phyloP scores from a whole-genome alignment of 192 early-diverging fungal genomes.

The Pilobolus umbonatus region DNA sequence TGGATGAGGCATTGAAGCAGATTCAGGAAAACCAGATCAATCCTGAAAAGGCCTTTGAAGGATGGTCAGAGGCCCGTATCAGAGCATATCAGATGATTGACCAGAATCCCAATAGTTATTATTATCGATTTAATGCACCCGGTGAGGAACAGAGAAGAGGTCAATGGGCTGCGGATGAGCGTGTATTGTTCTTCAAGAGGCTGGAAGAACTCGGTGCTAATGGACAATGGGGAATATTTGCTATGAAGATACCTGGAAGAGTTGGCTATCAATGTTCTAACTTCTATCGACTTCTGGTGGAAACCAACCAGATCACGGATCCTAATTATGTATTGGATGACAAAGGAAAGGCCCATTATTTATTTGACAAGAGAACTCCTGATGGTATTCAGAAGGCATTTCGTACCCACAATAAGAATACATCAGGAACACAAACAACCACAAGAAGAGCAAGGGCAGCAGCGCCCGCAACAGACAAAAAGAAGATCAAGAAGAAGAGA shows the following conservation, averaged over 20 bases:
- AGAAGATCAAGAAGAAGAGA: slow-evolving; percentile 46
- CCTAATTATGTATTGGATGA: slow-evolving; percentile 90
- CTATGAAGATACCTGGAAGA: slow-evolving; percentile 90
- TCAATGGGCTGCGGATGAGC: slow-evolving; percentile 85
- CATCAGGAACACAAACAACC: slow-evolving; percentile 16
- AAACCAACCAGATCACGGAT: slow-evolving; percentile 83
- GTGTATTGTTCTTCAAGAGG: slow-evolving; percentile 77
- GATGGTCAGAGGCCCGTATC: slow-evolving; percentile 92
- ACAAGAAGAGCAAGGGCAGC: neutral
- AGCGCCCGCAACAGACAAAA: slow-evolving; percentile 38
- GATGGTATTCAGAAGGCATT: slow-evolving; percentile 79
- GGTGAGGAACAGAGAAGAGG: slow-evolving; percentile 93
- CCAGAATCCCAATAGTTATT: slow-evolving; percentile 94
- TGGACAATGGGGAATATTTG: slow-evolving; percentile 97
- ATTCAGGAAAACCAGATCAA: slow-evolving; percentile 75
- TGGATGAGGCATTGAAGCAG: slow-evolving; percentile 90
- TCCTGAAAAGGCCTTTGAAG: slow-evolving; percentile 85
- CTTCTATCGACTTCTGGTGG: slow-evolving; percentile 89
- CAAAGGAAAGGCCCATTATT: slow-evolving; percentile 86
- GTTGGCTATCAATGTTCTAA: slow-evolving; percentile 99
- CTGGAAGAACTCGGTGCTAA: slow-evolving; percentile 86
- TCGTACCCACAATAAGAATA: slow-evolving; percentile 69
- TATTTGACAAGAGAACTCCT: slow-evolving; percentile 83
- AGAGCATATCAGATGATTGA: slow-evolving; percentile 91
- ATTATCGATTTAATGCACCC: slow-evolving; percentile 96